A percentile compares a stretch with the other conserved stretches of the same genome.
These are phyloP conservation scores for Vitis labrusca DNA, from an alignment of 164 flowering plant genomes.

Conservation along the genomic window DNA sequence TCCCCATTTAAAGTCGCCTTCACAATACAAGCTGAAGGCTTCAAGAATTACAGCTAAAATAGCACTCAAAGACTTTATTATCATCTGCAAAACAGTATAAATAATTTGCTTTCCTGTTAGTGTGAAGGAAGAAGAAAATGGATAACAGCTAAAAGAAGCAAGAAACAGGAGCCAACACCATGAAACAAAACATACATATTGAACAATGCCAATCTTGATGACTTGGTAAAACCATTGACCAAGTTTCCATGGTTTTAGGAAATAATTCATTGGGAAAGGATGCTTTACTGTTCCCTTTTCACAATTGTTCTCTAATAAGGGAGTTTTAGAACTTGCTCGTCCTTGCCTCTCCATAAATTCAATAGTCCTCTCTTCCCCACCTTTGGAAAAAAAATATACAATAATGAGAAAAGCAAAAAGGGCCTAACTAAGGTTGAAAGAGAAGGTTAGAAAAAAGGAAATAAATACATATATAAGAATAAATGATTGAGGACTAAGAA, in stretches of 20 bases:
- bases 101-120: not conserved
- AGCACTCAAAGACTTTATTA: slow-evolving; percentile 75
- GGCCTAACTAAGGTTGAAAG: not conserved
- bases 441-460: not conserved
- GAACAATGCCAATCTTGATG: slow-evolving; percentile 90
- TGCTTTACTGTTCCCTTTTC: slow-evolving; percentile 78
- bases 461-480: not conserved
- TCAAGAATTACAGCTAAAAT: slow-evolving; percentile 81
- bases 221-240: slow-evolving; percentile 90
- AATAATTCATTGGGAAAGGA: slow-evolving; percentile 83
- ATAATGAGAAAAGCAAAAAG: not conserved
- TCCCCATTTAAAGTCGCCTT: slow-evolving; percentile 84
- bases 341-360: slow-evolving; percentile 89
- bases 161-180: not conserved
- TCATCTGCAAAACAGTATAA: slow-evolving; percentile 58
- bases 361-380: slow-evolving; percentile 88
- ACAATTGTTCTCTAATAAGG: slow-evolving; percentile 57
- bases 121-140: not conserved
- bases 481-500: not conserved
- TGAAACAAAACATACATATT: slow-evolving; percentile 73
- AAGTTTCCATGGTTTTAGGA: slow-evolving; percentile 88
- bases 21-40: slow-evolving; percentile 87
- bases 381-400: slow-evolving; percentile 25
- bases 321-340: slow-evolving; percentile 52
- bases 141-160: not conserved